Base-by-base conservation (phyloP, 2,329 filamentous ascomycete species). In the Arthrocladium fulminans region DNA sequence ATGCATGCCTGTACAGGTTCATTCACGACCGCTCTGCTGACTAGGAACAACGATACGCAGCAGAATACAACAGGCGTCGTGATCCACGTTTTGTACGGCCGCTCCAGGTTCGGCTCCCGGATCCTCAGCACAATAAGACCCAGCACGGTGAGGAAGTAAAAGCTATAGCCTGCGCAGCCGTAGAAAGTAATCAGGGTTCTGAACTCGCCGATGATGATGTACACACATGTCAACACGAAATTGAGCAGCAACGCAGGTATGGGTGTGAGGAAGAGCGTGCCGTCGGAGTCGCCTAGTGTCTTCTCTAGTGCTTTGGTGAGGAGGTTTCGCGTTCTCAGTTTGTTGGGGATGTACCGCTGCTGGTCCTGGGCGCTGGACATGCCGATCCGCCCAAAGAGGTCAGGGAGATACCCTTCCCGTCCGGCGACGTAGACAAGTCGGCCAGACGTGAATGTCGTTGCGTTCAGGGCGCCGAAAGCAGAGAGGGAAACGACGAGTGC, bases 31-130 rank as follows among this genome's bases (percentile, higher is more conserved):
- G 89, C 88, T 44, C 92, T 76, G 61, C 82, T 89, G 35, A 98
- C 77, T 55, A 98, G 67, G 63, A 98, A 98, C 55, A 98, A 67
- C 63, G 87, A 94, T 32, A 98, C 92, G 62, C 92, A 98, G 75
- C 92, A 98, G 65, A 98, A 98, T 49, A 96, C 90, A 56, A 98
- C 90, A 9, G 92, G 92, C 2, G 92, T 98, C 1, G 84, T 84
- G 61, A 98, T 95, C 92, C 90, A 98, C 2, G 89, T 95, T 64
- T 81, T 83, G 68, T 98, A 98, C 0, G 92, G 90, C 22, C 92
- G 73, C 65, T 96, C 88, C 39, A 98, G 75, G 53, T 83, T 74
- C 3, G 92, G 92, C 65, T 98, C 92, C 53, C 78, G 79, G 24
- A 97, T 87, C 24, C 92, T 77, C 53, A 98, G 73, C 45, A 98